These are phyloP conservation scores for Aureobasidium sp. DNA, from an alignment of 2,329 filamentous ascomycete species.

Conservation along the genomic window DNA sequence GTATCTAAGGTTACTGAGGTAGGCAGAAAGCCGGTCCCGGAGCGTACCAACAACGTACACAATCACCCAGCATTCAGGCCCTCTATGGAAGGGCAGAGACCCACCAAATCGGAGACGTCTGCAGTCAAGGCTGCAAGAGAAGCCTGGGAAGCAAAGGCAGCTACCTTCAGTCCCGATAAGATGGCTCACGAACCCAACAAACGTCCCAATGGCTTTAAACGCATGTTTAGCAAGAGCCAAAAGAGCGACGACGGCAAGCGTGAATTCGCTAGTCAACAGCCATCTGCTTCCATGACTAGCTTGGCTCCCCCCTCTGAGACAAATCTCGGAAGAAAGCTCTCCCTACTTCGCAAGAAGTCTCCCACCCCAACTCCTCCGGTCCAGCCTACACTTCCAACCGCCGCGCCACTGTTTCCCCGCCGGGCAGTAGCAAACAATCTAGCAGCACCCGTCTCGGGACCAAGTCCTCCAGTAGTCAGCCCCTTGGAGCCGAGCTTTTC, in stretches of 20 bases:
- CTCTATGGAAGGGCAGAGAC: not conserved
- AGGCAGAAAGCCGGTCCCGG: conserved; percentile 25
- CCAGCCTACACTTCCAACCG: conserved; percentile 11
- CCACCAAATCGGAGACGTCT: conserved; percentile 18
- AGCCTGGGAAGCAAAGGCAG: conserved; percentile 21
- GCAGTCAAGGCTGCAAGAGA: conserved; percentile 23
- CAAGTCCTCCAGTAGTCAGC: not conserved
- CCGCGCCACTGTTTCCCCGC: not conserved
- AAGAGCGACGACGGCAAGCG: conserved; percentile 38
- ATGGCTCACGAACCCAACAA: conserved; percentile 29
- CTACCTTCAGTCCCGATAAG: conserved; percentile 24
- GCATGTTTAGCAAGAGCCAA: conserved; percentile 50
- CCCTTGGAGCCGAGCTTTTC: not conserved
- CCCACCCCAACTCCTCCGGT: conserved; percentile 12
- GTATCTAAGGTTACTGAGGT: conserved; percentile 17
- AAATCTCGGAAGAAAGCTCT: conserved; percentile 31
- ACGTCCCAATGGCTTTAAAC: conserved; percentile 49
- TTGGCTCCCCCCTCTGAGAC: conserved; percentile 18
- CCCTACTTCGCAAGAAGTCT: conserved; percentile 32
- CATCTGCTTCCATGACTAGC: conserved; percentile 11
- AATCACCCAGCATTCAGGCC: conserved; percentile 35
- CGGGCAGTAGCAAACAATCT: not conserved
- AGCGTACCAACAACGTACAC: conserved; percentile 18
- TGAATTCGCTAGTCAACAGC: not conserved
- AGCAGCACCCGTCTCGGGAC: not conserved